These are phyloP conservation scores for Cornus suecica DNA, from an alignment of 148 eudicot genomes.

Conservation along the genomic window DNA sequence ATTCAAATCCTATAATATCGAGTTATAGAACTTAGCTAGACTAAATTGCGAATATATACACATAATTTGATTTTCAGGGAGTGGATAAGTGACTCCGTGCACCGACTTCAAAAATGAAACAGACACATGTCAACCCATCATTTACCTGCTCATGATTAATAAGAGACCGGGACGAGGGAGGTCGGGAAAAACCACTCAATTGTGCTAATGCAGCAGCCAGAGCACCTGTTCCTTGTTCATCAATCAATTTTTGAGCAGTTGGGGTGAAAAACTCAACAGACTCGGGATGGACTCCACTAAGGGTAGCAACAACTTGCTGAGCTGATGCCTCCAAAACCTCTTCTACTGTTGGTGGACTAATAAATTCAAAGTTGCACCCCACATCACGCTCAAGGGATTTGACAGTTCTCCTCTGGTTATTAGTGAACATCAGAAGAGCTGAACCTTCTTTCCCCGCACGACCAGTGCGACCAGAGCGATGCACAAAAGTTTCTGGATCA, in stretches of 20 bases:
- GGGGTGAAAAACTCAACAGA: constrained; percentile 83
- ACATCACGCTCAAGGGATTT: constrained; percentile 84
- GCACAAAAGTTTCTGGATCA: constrained; percentile 97
- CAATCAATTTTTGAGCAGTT: constrained; percentile 77
- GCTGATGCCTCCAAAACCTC: constrained; percentile 85
- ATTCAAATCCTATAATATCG: no score
- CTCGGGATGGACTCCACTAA: constrained; percentile 80
- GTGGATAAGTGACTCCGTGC: no score
- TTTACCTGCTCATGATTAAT: constrained; percentile 90
- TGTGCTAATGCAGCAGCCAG: constrained; percentile 99
- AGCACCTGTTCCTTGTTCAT: constrained; percentile 68
- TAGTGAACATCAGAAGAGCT: constrained; percentile 73
- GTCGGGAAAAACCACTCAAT: constrained; percentile 89
- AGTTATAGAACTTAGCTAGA: no score
- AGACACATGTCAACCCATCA: not conserved
- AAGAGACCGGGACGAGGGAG: constrained; percentile 92
- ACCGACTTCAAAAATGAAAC: not conserved
- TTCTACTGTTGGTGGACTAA: constrained; percentile 67
- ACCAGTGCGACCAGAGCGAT: constrained; percentile 98
- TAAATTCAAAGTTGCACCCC: constrained; percentile 76
- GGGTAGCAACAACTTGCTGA: constrained; percentile 82
- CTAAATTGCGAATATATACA: no score
- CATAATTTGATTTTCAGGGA: no score
- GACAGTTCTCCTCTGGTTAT: constrained; percentile 78
- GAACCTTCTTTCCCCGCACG: constrained; percentile 94